These are phyloP conservation scores for Neocucurbitaria cava DNA, from an alignment of 2,329 filamentous ascomycete species.

Conservation along the genomic window DNA sequence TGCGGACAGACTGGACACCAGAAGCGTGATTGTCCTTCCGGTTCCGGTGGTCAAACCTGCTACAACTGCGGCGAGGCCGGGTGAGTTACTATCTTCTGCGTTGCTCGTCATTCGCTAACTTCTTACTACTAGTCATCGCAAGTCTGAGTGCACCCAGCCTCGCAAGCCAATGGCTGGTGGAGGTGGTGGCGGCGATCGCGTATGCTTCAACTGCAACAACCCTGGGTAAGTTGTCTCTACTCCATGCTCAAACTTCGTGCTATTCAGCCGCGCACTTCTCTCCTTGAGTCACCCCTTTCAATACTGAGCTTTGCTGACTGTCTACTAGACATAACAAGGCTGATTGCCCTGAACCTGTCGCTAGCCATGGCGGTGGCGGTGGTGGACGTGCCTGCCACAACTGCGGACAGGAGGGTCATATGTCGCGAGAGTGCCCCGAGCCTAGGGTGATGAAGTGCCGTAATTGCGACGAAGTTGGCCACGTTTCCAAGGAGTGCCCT, in stretches of 20 bases:
- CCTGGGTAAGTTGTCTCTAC: conserved; percentile 18
- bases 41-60: conserved; percentile 26
- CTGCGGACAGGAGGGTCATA: conserved; percentile 38
- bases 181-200: conserved; percentile 18
- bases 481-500: conserved; percentile 60
- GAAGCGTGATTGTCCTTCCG: conserved; percentile 29
- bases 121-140: conserved; percentile 18
- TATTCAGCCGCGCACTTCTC: not conserved
- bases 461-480: conserved; percentile 71
- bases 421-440: conserved; percentile 35
- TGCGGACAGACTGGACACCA: conserved; percentile 31
- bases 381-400: conserved; percentile 33
- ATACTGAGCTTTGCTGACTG: conserved; percentile 1
- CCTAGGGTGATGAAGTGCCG: conserved; percentile 53
- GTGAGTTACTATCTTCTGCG: conserved; percentile 5
- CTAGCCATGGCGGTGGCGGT: conserved; percentile 21
- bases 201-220: conserved; percentile 31
- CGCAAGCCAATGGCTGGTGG: conserved; percentile 20
- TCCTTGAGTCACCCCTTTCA: not conserved
- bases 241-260: not conserved
- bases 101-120: conserved; percentile 1
- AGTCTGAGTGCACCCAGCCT: conserved; percentile 33
- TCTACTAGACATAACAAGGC: conserved; percentile 27
- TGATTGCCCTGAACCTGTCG: conserved; percentile 33
- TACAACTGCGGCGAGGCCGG: conserved; percentile 41